Evolutionary conservation across 2,329 filamentous ascomycete genomes (phyloP).

Genomic region (Acrocalymma vagum): DNA sequence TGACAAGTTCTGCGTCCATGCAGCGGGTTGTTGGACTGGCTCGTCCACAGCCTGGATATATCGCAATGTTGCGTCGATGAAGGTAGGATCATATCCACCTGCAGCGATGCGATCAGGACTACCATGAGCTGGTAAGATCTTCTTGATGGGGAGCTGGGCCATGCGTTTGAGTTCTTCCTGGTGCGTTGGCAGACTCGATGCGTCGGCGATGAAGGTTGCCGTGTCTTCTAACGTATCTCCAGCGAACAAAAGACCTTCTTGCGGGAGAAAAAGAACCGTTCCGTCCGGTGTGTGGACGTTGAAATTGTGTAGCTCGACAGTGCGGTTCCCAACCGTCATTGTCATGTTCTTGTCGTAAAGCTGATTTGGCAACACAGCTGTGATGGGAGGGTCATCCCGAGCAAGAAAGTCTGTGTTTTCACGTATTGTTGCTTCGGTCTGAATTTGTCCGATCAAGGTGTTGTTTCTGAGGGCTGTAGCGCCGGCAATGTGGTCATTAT

Average conservation of each 20-base stretch:
- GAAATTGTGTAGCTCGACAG: constrained; percentile 15
- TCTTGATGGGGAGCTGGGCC: constrained; percentile 9
- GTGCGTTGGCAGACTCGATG: constrained; percentile 5
- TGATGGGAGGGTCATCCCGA: constrained; percentile 8
- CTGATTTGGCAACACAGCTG: constrained; percentile 12
- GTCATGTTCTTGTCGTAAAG: constrained; percentile 9
- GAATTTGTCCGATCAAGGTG: constrained; percentile 6
- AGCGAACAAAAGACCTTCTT: constrained; percentile 11
- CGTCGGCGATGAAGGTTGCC: constrained; percentile 13
- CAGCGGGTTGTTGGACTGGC: constrained; percentile 8
- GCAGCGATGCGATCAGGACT: constrained; percentile 11
- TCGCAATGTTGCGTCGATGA: constrained; percentile 15
- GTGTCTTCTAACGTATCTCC: constrained; percentile 22
- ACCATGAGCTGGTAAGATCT: constrained; percentile 17
- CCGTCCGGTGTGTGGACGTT: constrained; percentile 17
- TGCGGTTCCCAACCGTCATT: constrained; percentile 8
- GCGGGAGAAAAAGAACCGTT: constrained; percentile 11
- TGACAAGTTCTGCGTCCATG: constrained; percentile 11
- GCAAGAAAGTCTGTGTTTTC: constrained; percentile 1
- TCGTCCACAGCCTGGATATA: constrained; percentile 16
- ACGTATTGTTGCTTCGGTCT: constrained; percentile 3
- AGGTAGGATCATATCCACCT: constrained; percentile 10
- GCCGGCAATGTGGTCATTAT: constrained; percentile 20
- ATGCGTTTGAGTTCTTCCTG: constrained; percentile 14
- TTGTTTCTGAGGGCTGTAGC: constrained; percentile 9